Base-by-base conservation (phyloP, 2,329 filamentous ascomycete genomes). In the Alternaria consortialis region DNA sequence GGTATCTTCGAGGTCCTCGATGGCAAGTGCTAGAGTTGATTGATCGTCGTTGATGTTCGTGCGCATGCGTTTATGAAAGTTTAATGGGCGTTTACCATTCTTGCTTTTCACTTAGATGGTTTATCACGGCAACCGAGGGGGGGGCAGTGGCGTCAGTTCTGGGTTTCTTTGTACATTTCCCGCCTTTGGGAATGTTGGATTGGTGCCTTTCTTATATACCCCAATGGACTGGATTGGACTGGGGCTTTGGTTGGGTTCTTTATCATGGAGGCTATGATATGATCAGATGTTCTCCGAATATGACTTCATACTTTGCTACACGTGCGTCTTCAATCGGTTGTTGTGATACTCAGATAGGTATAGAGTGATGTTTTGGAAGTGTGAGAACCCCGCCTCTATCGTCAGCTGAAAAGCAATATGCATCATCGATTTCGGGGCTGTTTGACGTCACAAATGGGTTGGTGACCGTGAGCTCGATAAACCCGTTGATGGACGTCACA, bases 1-100 rank as follows among this genome's bases (percentile, higher is more conserved):
- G 75, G 77, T 23, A 79, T 79, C 32, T 79, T 79, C 39, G 75
- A 79, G 72, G 77, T 79, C 11, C 54, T 79, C 48, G 74, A 77
- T 31, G 75, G 76, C 1, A 72, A 71, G 64, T 69, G 61, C 50
- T 77, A 67, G 54, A 31, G 2, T 17, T 25, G 12, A 20, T 8
- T 32, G 12, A 20, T 11, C 42, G 34, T n/a, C 20, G 7, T 43
- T 44, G 54, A 52, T 53, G 51, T 57, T 64, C 32, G 13, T 34
- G 12, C 13, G 15, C n/a, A 53, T 48, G 36, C 37, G 43, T 46
- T 43, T 34, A 44, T 46, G 52, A 34, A 23, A n/a, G 32, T n/a
- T 37, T n/a, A 27, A 50, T 25, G 46, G 46, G 46, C 20, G 20
- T 20, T 25, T 50, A 23, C 17, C 25, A n/a, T 44, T 29, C 13